Evolutionary conservation across 805 yeast genomes (phyloP), one percentile per base, ranked within the genome.

Genomic region (Saccharomycopsis sp.): DNA sequence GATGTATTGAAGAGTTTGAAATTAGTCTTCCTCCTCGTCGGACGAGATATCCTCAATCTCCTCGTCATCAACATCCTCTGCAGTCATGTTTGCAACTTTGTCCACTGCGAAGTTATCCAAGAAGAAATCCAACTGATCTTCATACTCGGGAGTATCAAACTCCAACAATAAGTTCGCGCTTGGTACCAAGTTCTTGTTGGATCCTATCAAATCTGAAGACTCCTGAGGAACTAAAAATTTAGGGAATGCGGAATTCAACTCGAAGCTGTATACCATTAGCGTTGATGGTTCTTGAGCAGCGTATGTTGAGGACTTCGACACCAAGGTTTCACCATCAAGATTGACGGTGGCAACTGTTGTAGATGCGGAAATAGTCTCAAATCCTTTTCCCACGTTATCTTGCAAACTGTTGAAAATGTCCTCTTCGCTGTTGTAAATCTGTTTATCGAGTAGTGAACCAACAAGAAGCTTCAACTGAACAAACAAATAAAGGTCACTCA

Each of bases 81-180:
- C 17, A 4, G 29, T 23, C 27, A 40, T 13, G 10, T 22, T 36
- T 27, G 35, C 19, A 9, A 21, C 27, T 6, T 13, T 9, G 20
- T 33, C 27, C 23, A 23, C 16, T 7, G n/a, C 52, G 57, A 43
- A 59, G 59, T 43, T 50, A 56, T 34, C 44, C 43, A 27, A 60
- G 52, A 21, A 53, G 58, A 2, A 53, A 52, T n/a, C 33, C 59
- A 13, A 54, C 38, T 56, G 61, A 1, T 53, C 59, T 1, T 60
- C 60, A 5, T 52, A 61, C 13, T 55, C 50, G n/a, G n/a, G n/a
- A 4, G 58, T 45, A 2, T 55, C 59, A 15, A 41, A 55, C 50
- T 77, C 82, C 3, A 77, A 69, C 38, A 80, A 57, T 19, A 81
- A 50, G 48, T 73, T 78, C 1, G 87, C 87, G 51, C 68, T 78